phyloP scores from a whole-genome alignment of 768 basidiomycete genomes.

The Termitomyces sp. region DNA sequence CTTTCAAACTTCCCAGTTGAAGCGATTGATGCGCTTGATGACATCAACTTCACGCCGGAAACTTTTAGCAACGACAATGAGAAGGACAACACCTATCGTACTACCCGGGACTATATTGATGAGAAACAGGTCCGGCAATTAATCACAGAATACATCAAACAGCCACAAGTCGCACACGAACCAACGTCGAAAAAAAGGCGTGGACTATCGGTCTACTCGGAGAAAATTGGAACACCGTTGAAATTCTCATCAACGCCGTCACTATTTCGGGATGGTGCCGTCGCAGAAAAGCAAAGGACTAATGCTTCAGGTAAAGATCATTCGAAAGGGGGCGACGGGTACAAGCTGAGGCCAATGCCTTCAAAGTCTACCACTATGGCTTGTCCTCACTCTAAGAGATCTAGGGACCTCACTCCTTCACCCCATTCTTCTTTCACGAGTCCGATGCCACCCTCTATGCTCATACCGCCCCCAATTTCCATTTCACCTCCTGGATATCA shows the following conservation, averaged over 20 bases:
- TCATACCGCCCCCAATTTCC: background rate
- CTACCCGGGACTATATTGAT: background rate
- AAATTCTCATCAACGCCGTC: constrained; percentile 14
- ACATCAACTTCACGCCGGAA: constrained; percentile 37
- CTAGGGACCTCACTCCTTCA: constrained; percentile 3
- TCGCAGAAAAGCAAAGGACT: background rate
- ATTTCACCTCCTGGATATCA: background rate
- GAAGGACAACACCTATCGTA: constrained; percentile 11
- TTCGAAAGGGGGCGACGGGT: background rate
- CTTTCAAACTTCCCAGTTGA: constrained; percentile 22
- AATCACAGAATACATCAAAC: background rate
- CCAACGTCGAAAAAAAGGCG: background rate
- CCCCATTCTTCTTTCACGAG: background rate
- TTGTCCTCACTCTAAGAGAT: background rate
- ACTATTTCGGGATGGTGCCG: constrained; percentile 6
- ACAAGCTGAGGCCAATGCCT: background rate
- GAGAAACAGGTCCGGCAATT: constrained; percentile 4
- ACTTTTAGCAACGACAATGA: constrained; percentile 27
- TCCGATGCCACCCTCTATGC: background rate
- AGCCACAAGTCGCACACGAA: constrained; percentile 6
- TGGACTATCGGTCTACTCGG: constrained; percentile 12
- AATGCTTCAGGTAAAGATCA: background rate
- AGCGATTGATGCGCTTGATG: constrained; percentile 33
- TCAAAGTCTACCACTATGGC: background rate
- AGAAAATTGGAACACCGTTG: constrained; percentile 4